These are phyloP conservation scores for Mimosa pudica DNA, from an alignment of 306 rosid species.

Conservation along the genomic window DNA sequence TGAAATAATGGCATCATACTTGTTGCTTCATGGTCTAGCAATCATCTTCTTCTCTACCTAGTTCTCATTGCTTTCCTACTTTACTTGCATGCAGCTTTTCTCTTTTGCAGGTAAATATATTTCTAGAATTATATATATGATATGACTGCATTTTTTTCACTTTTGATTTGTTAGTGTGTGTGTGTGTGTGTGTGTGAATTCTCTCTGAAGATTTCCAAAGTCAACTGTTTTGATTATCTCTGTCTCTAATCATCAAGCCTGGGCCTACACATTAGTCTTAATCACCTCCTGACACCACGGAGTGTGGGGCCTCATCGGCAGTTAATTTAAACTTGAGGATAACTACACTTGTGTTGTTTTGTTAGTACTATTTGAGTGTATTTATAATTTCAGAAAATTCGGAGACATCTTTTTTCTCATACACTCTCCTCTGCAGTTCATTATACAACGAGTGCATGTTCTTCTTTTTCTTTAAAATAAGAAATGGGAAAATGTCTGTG, in stretches of 20 bases:
- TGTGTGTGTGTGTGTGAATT: not conserved
- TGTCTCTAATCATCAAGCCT: slow-evolving; percentile 7
- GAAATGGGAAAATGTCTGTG: not conserved
- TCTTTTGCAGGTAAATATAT: slow-evolving; percentile 20
- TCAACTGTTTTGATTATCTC: slow-evolving; percentile 27
- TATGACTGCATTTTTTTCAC: slow-evolving; percentile 5
- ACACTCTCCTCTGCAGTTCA: not conserved
- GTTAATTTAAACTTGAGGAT: too few relatives aligned
- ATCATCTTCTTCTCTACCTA: slow-evolving; percentile 13
- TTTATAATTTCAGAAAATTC: too few relatives aligned
- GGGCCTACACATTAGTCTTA: slow-evolving; percentile 23
- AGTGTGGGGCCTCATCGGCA: not conserved
- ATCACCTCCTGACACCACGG: not conserved
- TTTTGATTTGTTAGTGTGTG: not conserved
- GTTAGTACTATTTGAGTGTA: not conserved
- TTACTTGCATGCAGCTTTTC: slow-evolving; percentile 8
- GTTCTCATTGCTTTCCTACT: not conserved
- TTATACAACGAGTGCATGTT: not conserved
- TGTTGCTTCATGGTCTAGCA: slow-evolving; percentile 27
- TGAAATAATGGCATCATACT: not conserved
- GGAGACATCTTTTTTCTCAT: not conserved
- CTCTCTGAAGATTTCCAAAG: slow-evolving; percentile 20
- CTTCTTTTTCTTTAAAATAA: not conserved
- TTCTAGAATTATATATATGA: not conserved
- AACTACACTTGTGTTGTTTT: not conserved